A percentile compares a stretch with the other conserved stretches of the same genome.
phyloP scores from a whole-genome alignment of 2,329 filamentous ascomycete genomes.

The Paecilomyces formosus region DNA sequence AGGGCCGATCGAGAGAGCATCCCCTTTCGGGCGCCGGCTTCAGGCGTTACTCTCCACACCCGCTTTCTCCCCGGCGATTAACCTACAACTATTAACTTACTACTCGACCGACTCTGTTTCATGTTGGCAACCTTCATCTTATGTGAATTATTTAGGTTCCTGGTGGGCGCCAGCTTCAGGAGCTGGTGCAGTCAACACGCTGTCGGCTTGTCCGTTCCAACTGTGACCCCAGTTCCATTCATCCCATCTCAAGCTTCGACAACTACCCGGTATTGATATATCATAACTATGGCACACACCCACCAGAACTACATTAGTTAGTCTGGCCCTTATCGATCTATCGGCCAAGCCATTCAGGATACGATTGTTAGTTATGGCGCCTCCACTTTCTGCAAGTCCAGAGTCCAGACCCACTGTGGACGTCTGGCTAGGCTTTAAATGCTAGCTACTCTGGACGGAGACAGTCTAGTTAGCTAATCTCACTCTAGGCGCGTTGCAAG shows the following conservation, averaged over 20 bases:
- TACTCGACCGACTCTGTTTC: too few species aligned
- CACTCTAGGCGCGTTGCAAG: not conserved
- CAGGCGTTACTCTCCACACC: not conserved
- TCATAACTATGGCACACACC: too few species aligned
- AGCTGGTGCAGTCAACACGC: not conserved
- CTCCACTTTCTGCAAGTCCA: not conserved
- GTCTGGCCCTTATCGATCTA: not conserved
- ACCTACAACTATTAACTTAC: too few species aligned
- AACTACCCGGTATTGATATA: too few species aligned
- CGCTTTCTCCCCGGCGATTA: too few species aligned
- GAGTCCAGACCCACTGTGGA: not conserved
- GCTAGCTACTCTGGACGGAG: not conserved
- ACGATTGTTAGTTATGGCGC: not conserved
- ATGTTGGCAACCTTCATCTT: too few species aligned
- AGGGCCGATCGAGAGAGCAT: not conserved
- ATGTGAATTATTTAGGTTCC: not conserved
- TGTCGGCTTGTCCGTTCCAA: too few species aligned
- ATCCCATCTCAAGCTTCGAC: too few species aligned
- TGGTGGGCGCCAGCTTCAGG: not conserved
- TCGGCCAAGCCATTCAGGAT: not conserved
- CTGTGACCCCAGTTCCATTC: too few species aligned
- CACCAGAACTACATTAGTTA: not conserved
- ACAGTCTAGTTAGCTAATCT: not conserved
- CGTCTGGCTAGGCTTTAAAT: not conserved
- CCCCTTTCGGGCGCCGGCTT: not conserved